These are phyloP conservation scores for Lobosporangium transversale DNA, from an alignment of 192 early-diverging fungal species.

Conservation along the genomic window DNA sequence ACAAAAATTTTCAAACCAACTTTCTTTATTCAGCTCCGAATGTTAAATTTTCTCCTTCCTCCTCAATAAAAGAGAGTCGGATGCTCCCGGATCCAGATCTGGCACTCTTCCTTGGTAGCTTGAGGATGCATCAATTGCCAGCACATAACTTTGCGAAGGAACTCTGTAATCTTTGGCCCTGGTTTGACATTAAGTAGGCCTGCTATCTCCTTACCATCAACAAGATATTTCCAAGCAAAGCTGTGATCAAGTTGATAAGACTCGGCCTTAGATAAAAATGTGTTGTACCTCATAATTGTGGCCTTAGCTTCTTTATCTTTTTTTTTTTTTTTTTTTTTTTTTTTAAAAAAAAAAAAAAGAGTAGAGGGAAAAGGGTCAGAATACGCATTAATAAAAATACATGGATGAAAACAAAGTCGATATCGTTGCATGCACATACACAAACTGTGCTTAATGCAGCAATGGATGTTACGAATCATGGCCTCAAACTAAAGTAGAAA, in stretches of 20 bases:
- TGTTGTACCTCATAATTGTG: conserved; percentile 34
- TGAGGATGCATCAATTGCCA: conserved; percentile 85
- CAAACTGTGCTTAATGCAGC: too few relatives aligned
- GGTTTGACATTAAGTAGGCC: conserved; percentile 73
- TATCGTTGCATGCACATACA: too few relatives aligned
- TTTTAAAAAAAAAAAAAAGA: too few relatives aligned
- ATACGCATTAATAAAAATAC: too few relatives aligned
- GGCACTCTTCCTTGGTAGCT: conserved; percentile 70
- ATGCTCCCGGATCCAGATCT: conserved; percentile 57
- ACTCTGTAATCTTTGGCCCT: conserved; percentile 71
- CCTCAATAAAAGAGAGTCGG: conserved; percentile 24
- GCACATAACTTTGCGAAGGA: conserved; percentile 76
- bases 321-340: too few relatives aligned
- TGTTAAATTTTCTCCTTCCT: too few relatives aligned
- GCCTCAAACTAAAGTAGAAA: too few relatives aligned
- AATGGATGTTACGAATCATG: too few relatives aligned
- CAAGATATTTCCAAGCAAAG: conserved; percentile 58
- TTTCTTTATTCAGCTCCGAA: too few relatives aligned
- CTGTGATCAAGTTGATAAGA: conserved; percentile 56
- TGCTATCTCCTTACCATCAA: conserved; percentile 71
- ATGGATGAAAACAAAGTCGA: too few relatives aligned
- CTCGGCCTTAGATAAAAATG: conserved; percentile 38
- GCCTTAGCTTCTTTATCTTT: conserved; percentile 14
- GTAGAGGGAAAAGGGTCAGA: too few relatives aligned
- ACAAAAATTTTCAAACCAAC: too few relatives aligned